A percentile compares a stretch with the other conserved stretches of the same genome.
Conservation (phyloP, 1,284 basidiomycete species). For the Ganoderma sinense region DNA sequence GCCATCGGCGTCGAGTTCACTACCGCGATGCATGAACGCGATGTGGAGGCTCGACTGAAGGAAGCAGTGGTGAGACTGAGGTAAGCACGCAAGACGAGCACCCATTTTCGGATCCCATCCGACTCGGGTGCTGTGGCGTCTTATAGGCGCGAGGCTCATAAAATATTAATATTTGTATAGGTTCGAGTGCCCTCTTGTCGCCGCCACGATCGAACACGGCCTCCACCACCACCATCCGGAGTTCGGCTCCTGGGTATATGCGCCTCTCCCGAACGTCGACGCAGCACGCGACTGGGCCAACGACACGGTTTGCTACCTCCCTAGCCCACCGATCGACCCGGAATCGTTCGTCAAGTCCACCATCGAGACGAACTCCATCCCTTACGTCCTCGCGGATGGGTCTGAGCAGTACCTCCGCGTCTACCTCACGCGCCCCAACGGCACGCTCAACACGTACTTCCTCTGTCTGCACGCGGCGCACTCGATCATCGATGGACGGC, state of each 20-base stretch:
- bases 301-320: background rate
- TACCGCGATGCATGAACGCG: background rate
- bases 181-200: no score
- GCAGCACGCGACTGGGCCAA: background rate
- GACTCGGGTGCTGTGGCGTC: no score
- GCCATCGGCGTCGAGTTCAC: background rate
- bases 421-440: background rate
- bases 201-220: no score
- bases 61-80: background rate
- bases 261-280: background rate
- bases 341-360: background rate
- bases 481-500: background rate
- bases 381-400: background rate
- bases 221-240: no score
- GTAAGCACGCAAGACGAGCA: background rate
- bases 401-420: conserved; percentile 1
- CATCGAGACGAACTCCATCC: background rate
- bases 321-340: background rate
- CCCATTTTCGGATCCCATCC: no score
- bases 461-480: background rate
- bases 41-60: background rate
- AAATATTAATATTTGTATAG: no score
- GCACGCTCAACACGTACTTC: background rate
- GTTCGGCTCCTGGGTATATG: conserved; percentile 4
- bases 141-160: no score